phyloP scores from a whole-genome alignment of 495 filamentous ascomycete genomes.

The Penicillium lividum region DNA sequence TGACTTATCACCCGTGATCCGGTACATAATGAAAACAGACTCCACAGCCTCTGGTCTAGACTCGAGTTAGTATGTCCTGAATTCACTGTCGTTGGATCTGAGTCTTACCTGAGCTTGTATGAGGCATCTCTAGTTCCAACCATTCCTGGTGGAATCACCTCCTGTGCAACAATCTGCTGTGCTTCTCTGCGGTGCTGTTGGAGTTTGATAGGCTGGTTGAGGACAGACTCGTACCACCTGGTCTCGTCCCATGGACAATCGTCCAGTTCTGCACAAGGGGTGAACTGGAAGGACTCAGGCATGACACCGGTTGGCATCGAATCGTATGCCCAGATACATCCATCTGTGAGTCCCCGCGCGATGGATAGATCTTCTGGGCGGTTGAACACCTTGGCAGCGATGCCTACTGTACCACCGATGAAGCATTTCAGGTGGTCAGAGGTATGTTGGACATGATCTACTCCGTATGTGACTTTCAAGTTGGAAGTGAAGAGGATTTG shows the following conservation, averaged over 20 bases:
- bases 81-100: background rate
- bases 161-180: slow-evolving; percentile 40
- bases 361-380: slow-evolving; percentile 53
- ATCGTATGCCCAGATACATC: slow-evolving; percentile 63
- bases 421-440: slow-evolving; percentile 63
- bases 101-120: slow-evolving; percentile 65
- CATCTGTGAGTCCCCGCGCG: slow-evolving; percentile 56
- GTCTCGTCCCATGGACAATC: slow-evolving; percentile 58
- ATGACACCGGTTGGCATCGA: slow-evolving; percentile 58
- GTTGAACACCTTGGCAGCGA: slow-evolving; percentile 61
- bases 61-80: background rate
- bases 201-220: slow-evolving; percentile 17
- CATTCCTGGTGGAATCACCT: slow-evolving; percentile 59
- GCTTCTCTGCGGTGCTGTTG: slow-evolving; percentile 37
- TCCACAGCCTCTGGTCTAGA: slow-evolving; percentile 67
- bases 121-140: slow-evolving; percentile 55
- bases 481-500: slow-evolving; percentile 78
- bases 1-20: slow-evolving; percentile 69
- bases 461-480: slow-evolving; percentile 28
- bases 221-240: slow-evolving; percentile 47
- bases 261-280: slow-evolving; percentile 47
- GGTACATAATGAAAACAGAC: slow-evolving; percentile 73
- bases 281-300: slow-evolving; percentile 58
- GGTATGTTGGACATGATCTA: slow-evolving; percentile 37
- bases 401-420: slow-evolving; percentile 60